Conservation (phyloP, 371 early-diverging fungal genomes). For the Nematocida displodere region DNA sequence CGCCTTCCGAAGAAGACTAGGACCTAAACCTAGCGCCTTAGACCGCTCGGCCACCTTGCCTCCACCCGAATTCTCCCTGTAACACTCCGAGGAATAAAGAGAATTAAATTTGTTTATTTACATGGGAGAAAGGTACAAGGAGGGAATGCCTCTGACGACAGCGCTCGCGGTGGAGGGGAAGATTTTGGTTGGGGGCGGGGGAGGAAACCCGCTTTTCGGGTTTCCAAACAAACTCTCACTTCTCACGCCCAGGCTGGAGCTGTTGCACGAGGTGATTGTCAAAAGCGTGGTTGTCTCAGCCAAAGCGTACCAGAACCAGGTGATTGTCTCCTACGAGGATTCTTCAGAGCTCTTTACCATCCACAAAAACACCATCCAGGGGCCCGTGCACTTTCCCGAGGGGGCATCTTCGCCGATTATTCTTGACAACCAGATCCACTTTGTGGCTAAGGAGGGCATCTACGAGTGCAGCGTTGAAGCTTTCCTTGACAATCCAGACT, state of each 20-base stretch:
- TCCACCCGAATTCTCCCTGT: not conserved
- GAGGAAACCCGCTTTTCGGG: slow-evolving; percentile 32
- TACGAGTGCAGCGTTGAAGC: not conserved
- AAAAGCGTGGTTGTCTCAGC: not conserved
- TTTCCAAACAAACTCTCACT: slow-evolving; percentile 24
- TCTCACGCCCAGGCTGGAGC: not conserved
- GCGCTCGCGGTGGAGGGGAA: not conserved
- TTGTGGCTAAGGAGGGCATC: not conserved
- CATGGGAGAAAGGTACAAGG: slow-evolving; percentile 3
- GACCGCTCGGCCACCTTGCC: slow-evolving; percentile 59
- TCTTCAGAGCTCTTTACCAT: slow-evolving; percentile 9
- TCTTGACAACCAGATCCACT: not conserved
- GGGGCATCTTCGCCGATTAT: slow-evolving; percentile 1
- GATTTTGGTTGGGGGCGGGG: slow-evolving; percentile 39
- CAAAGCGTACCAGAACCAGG: not conserved
- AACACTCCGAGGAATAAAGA: not conserved
- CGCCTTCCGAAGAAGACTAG: slow-evolving; percentile 59
- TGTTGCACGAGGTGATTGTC: not conserved
- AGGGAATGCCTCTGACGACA: slow-evolving; percentile 12
- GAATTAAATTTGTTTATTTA: not conserved
- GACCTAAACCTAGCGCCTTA: slow-evolving; percentile 57
- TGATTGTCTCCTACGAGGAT: not conserved
- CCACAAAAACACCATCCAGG: not conserved
- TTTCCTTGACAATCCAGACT: not conserved
- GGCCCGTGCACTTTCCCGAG: not conserved